Conservation (phyloP, 176 grass and related monocot species). For the Carex kokanica region DNA sequence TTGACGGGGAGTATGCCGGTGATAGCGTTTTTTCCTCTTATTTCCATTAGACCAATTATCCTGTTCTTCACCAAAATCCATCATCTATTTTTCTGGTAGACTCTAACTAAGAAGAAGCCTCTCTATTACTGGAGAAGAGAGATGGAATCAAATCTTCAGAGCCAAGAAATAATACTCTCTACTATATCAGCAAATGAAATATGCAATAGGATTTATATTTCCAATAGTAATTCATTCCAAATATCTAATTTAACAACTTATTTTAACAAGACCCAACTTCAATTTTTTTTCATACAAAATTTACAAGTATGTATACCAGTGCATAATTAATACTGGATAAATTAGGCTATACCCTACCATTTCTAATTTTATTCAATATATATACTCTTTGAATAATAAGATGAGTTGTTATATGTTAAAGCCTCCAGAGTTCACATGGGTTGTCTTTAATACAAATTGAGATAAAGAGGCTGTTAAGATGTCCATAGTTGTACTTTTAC, state of each 20-base stretch:
- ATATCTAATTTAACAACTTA: neutral
- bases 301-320: neutral
- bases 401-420: neutral
- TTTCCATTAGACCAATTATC: constrained; percentile 47
- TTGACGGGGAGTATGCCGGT: constrained; percentile 93
- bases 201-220: neutral
- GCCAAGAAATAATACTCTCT: neutral
- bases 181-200: neutral
- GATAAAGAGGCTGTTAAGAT: neutral
- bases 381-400: constrained; percentile 12
- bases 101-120: neutral
- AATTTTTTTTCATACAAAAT: neutral
- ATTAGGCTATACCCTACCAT: constrained; percentile 3
- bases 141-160: neutral
- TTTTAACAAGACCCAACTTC: neutral
- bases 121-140: constrained; percentile 1
- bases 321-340: neutral
- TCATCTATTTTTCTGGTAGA: constrained; percentile 22
- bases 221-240: neutral
- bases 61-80: constrained; percentile 82
- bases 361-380: neutral
- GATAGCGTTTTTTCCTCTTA: constrained; percentile 75
- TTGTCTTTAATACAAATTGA: neutral
- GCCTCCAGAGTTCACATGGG: constrained; percentile 16
- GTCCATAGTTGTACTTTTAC: constrained; percentile 17